A percentile compares a stretch with the other conserved stretches of the same genome.
Conservation (phyloP, 2,329 filamentous ascomycete genomes). For the Sporothrix schenckii region DNA sequence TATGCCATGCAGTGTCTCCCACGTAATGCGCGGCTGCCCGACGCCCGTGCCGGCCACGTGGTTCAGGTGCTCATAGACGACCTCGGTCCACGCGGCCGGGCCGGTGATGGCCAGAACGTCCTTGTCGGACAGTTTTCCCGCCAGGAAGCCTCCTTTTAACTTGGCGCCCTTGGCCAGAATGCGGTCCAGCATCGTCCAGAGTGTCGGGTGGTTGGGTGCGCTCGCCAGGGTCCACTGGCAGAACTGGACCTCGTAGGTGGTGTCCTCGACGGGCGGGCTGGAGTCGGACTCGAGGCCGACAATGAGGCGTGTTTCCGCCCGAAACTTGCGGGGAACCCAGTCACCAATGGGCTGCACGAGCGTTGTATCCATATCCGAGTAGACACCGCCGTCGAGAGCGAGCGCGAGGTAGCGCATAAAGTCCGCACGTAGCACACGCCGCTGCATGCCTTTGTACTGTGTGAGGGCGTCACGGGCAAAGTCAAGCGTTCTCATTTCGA, state of each 20-base stretch:
- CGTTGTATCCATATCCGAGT: constrained; percentile 63
- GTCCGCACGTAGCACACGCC: constrained; percentile 37
- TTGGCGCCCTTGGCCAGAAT: constrained; percentile 35
- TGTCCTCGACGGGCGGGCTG: constrained; percentile 38
- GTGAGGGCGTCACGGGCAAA: constrained; percentile 32
- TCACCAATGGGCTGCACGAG: constrained; percentile 52
- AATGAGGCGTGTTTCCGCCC: constrained; percentile 38
- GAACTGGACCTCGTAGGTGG: constrained; percentile 42
- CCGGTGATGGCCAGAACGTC: constrained; percentile 42
- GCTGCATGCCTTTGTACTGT: constrained; percentile 35
- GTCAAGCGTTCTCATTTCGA: neutral
- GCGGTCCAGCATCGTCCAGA: constrained; percentile 40
- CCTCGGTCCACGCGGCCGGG: constrained; percentile 43
- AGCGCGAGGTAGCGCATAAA: constrained; percentile 42
- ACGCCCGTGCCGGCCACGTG: constrained; percentile 33
- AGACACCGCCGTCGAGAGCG: constrained; percentile 48
- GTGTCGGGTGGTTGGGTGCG: constrained; percentile 42
- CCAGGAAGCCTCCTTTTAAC: constrained; percentile 25
- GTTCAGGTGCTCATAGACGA: constrained; percentile 40
- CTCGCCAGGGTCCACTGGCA: constrained; percentile 46
- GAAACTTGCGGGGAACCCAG: constrained; percentile 39
- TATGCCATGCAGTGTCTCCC: constrained; percentile 34
- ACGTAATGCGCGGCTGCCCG: constrained; percentile 32
- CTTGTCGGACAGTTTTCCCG: constrained; percentile 33
- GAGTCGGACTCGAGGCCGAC: constrained; percentile 44